A percentile compares a stretch with the other conserved stretches of the same genome.
These are phyloP conservation scores for Pleurotus sapidus DNA, from an alignment of 768 basidiomycete species.

Conservation along the genomic window DNA sequence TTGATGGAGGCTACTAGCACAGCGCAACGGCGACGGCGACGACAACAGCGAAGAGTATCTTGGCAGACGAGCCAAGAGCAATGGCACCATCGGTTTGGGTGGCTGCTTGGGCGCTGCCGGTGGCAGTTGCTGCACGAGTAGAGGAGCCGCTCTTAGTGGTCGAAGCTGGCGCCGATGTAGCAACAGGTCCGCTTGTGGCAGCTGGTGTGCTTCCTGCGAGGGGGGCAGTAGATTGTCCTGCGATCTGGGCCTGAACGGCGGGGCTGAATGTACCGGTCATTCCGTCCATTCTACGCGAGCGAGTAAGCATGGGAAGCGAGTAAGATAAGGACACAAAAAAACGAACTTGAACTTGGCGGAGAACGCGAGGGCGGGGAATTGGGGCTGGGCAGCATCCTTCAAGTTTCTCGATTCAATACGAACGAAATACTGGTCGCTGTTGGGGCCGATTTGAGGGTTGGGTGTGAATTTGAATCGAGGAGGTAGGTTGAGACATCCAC, in stretches of 20 bases:
- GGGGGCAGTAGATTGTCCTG: slow-evolving; percentile 57
- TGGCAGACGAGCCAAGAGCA: not conserved
- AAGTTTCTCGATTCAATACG: slow-evolving; percentile 60
- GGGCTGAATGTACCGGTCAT: slow-evolving; percentile 74
- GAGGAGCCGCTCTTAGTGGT: slow-evolving; percentile 14
- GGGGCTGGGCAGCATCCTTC: slow-evolving; percentile 49
- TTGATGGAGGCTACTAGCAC: slow-evolving; percentile 4
- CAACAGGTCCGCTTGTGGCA: slow-evolving; percentile 18
- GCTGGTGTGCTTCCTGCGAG: slow-evolving; percentile 37
- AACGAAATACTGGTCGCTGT: slow-evolving; percentile 66
- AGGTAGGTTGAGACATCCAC: slow-evolving; percentile 50
- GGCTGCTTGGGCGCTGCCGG: slow-evolving; percentile 3
- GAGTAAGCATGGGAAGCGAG: not conserved
- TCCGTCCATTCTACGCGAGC: slow-evolving; percentile 43
- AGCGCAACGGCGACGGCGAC: slow-evolving; percentile 7
- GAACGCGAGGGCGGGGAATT: slow-evolving; percentile 67
- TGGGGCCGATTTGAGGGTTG: slow-evolving; percentile 49
- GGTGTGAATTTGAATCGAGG: slow-evolving; percentile 54
- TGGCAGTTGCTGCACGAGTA: not conserved
- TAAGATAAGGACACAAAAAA: not conserved
- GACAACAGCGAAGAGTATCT: not conserved
- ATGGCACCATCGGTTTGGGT: slow-evolving; percentile 3
- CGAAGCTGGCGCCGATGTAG: slow-evolving; percentile 16
- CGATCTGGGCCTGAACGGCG: slow-evolving; percentile 53
- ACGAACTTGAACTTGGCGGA: slow-evolving; percentile 75